Evolutionary conservation across 1,284 basidiomycete species (phyloP), one percentile per base, ranked within the genome.

Genomic region (Microbotryomycetes sp.): DNA sequence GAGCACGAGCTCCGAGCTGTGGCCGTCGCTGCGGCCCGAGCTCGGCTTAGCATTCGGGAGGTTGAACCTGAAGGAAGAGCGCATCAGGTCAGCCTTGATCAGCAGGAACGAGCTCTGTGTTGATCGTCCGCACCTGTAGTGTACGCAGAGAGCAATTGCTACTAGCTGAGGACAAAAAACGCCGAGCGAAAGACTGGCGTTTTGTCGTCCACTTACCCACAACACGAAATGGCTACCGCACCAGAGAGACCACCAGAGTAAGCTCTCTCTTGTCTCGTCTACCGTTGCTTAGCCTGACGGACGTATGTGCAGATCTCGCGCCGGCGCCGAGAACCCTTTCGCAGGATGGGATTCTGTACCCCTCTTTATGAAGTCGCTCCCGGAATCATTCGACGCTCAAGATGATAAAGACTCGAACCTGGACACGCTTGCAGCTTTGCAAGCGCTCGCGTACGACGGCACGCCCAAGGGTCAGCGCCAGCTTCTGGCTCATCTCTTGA

Each of bases 301-400:
- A 54, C 27, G 52, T 21, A 3, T 30, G 3, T 41, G 11, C 54
- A 64, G 49, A 31, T 52, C 27, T 45, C 57, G 41, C 35, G 54
- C 48, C 6, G 29, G 26, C 54, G 57, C 24, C 9, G 48, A 50
- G 15, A 26, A 60, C 50, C 59, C 59, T 24, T 60, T 60, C 59
- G 54, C 24, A 4, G 59, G 54, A 46, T 60, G 59, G 52, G 68
- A 69, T 56, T 50, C 68, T 11, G 65, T 79, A 4, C 94, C 96
- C 3, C 79, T 98, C 35, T 98, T 98, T 77, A 97, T 97, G 92
- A 85, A 85, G 68, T 82, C 85, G 45, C 81, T 97, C 23, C 91
- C 93, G 0, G 45, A 58, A 7, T 60, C 60, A 6, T 53, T 64
- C 18, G 67, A 56, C 47, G 52, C 61, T 46, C 54, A 21, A 30